Conservation (phyloP, 116 monocot species). For the Iris pallida region DNA sequence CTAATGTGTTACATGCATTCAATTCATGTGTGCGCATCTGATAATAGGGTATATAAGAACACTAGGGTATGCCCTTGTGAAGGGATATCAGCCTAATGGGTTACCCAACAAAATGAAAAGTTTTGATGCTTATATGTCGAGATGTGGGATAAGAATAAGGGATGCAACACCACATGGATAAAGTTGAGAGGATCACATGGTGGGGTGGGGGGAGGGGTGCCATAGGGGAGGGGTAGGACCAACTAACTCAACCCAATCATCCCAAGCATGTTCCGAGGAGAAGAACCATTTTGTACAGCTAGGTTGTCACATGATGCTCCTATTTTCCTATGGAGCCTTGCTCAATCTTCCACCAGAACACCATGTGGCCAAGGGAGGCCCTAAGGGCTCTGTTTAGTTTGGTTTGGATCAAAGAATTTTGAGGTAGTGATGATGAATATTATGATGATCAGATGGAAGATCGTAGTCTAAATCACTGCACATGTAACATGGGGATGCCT, state of each 20-base stretch:
- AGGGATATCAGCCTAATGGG: neutral
- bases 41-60: neutral
- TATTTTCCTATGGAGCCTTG: constrained; percentile 12
- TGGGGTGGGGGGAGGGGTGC: neutral
- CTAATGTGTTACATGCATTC: neutral
- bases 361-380: constrained; percentile 14
- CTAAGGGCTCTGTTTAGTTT: too few relatives aligned
- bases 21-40: neutral
- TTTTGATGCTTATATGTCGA: neutral
- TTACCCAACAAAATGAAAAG: neutral
- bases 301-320: constrained; percentile 21
- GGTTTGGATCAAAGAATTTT: neutral
- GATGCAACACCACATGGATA: constrained; percentile 36
- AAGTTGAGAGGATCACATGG: constrained; percentile 39
- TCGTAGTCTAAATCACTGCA: neutral
- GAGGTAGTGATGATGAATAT: neutral
- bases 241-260: constrained; percentile 28
- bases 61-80: neutral
- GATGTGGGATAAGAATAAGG: constrained; percentile 4
- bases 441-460: neutral
- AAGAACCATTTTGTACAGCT: constrained; percentile 18
- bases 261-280: constrained; percentile 38
- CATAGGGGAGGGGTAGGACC: neutral
- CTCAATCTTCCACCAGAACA: neutral
- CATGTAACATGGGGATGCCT: constrained; percentile 5